Base-by-base conservation (phyloP, 208 protist species). In the Wallacemonas sp. region DNA sequence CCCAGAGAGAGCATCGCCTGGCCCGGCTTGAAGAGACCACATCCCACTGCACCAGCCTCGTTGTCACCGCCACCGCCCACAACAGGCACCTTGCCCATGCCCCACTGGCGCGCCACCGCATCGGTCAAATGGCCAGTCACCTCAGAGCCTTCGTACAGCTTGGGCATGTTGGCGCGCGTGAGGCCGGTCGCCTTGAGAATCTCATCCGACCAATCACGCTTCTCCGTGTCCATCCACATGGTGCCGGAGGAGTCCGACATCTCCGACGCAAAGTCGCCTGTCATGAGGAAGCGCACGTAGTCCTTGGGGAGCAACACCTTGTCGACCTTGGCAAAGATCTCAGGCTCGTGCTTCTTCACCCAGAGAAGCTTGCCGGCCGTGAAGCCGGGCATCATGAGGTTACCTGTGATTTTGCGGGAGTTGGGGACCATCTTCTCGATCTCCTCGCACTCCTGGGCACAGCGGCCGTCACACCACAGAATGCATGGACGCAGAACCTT, bases 341-440 rank as follows among this genome's bases (percentile, higher is more conserved):
- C 70, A 28, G 83, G 82, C 70, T 90, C 80, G 51, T 93, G 70
- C 54, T 84, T 77, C 65, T 77, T 76, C 33, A 93, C 81, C 87
- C 83, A 90, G 12, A 93, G 75, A 19, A 84, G 72, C 69, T 93
- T 90, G 24, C 87, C 87, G 17, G 87, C 81, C 28, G 83, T 88
- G 72, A 93, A 93, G 69, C 87, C 87, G 39, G 83, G 87, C 80
- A 90, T 90, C 68, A 88, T 90, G n/a, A 90, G 53, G 64, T 90
- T 90, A 39, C 83, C 87, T 1, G 87, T 90, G 65, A 80, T 88
- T 24, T 78, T 54, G 58, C 83, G 69, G 38, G 73, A 84, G 44
- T 67, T 59, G 19, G 79, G 80, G 27, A 93, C 87, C 11, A 59
- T 59, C 55, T 68, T 59, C 74, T 88, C 79, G n/a, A 93, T 64